These are phyloP conservation scores for Clavariopsis aquatica DNA, from an alignment of 495 filamentous ascomycete genomes.

Conservation along the genomic window DNA sequence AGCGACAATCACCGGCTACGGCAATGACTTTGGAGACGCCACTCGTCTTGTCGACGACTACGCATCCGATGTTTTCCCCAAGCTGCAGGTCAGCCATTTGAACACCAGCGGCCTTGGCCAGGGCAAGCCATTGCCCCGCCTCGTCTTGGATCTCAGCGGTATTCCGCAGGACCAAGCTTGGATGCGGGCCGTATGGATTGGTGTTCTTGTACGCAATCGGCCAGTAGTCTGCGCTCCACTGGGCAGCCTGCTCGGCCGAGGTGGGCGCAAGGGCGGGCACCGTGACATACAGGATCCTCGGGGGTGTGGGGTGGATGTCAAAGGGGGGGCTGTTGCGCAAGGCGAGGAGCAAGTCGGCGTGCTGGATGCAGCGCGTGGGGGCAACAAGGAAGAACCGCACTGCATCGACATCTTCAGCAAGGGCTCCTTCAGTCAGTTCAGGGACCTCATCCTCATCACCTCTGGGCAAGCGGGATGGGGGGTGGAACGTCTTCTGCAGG, in stretches of 20 bases:
- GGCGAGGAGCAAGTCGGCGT: conserved; percentile 41
- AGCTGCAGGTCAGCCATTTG: conserved; percentile 56
- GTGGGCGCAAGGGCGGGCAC: conserved; percentile 77
- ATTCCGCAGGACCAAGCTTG: conserved; percentile 55
- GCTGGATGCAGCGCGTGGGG: conserved; percentile 37
- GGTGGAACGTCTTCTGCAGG: conserved; percentile 44
- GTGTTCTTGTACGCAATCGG: conserved; percentile 82
- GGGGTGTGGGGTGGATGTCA: conserved; percentile 45
- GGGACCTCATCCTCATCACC: conserved; percentile 13
- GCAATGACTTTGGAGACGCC: conserved; percentile 56
- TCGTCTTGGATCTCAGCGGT: conserved; percentile 61
- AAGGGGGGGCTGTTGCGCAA: conserved; percentile 46
- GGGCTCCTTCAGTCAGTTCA: conserved; percentile 2
- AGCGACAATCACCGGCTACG: conserved; percentile 78
- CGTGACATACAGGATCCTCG: conserved; percentile 53
- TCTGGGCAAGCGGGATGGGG: conserved; percentile 1
- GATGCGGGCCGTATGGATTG: conserved; percentile 75
- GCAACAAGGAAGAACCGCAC: conserved; percentile 49
- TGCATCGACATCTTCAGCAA: conserved; percentile 17
- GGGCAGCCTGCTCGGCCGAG: conserved; percentile 69
- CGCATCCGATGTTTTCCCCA: conserved; percentile 74
- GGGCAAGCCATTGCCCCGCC: conserved; percentile 61
- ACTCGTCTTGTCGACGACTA: conserved; percentile 65
- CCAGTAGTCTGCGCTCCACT: conserved; percentile 80
- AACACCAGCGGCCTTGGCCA: conserved; percentile 65